These are phyloP conservation scores for Yarrowia deformans DNA, from an alignment of 805 yeast species.

Conservation along the genomic window DNA sequence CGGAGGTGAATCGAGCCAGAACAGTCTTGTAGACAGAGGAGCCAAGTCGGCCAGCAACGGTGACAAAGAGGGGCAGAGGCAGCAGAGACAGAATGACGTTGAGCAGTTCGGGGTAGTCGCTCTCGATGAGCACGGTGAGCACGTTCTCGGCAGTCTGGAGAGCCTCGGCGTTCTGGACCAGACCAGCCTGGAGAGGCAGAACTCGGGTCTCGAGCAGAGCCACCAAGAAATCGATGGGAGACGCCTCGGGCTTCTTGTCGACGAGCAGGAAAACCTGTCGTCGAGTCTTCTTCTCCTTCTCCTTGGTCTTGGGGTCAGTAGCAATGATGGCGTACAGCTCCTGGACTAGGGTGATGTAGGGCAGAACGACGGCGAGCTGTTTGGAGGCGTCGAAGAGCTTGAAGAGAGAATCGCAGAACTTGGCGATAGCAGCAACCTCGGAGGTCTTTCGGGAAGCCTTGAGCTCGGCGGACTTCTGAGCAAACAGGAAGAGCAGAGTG, in stretches of 20 bases:
- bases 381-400: conserved; percentile 71
- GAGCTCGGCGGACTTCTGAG: conserved; percentile 73
- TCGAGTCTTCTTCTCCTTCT: conserved; percentile 49
- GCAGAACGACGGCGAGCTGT: conserved; percentile 52
- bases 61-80: conserved; percentile 35
- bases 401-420: conserved; percentile 48
- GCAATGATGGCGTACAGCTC: conserved; percentile 28
- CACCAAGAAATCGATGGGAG: conserved; percentile 31
- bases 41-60: conserved; percentile 33
- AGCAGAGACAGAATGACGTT: conserved; percentile 29
- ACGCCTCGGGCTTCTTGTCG: conserved; percentile 27
- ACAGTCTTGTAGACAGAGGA: conserved; percentile 35
- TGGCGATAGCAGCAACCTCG: conserved; percentile 25
- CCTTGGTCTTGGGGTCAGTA: conserved; percentile 49
- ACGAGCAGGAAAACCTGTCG: conserved; percentile 27
- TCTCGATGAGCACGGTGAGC: conserved; percentile 27
- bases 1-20: conserved; percentile 20
- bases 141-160: conserved; percentile 34
- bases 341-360: conserved; percentile 44
- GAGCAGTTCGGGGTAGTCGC: conserved; percentile 31
- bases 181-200: conserved; percentile 30
- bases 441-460: conserved; percentile 59
- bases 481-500: conserved; percentile 76
- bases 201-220: conserved; percentile 26
- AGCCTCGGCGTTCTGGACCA: conserved; percentile 31